phyloP scores from a whole-genome alignment of 2,329 filamentous ascomycete species.

The Pseudopyrenochaeta lycopersici region DNA sequence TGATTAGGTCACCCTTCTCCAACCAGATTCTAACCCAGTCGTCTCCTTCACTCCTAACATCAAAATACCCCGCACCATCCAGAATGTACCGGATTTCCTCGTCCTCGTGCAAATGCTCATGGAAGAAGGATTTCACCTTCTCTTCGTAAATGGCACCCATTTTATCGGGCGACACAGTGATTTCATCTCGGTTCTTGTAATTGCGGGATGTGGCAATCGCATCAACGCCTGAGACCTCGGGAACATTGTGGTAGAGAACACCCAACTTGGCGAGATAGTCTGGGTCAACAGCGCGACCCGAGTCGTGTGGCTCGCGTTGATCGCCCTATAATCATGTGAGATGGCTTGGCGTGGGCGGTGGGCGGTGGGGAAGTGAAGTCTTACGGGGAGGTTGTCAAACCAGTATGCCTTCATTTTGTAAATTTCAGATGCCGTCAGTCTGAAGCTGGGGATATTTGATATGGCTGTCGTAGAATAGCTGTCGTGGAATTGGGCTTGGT shows the following conservation, averaged over 20 bases:
- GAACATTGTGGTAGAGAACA: slow-evolving; percentile 78
- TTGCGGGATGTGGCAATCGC: slow-evolving; percentile 75
- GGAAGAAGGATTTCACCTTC: slow-evolving; percentile 93
- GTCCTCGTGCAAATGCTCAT: slow-evolving; percentile 96
- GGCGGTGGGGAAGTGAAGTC: background rate
- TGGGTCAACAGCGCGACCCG: slow-evolving; percentile 72
- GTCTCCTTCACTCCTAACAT: slow-evolving; percentile 83
- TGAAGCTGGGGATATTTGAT: too few relatives aligned
- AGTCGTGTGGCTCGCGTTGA: slow-evolving; percentile 91
- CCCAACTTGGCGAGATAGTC: slow-evolving; percentile 77
- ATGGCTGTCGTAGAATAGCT: too few relatives aligned
- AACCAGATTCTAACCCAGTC: slow-evolving; percentile 88
- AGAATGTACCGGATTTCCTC: slow-evolving; percentile 97
- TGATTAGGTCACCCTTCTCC: slow-evolving; percentile 88
- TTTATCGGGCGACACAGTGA: slow-evolving; percentile 83
- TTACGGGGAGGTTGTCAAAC: slow-evolving; percentile 72
- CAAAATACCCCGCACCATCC: slow-evolving; percentile 89
- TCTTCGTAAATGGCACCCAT: slow-evolving; percentile 91
- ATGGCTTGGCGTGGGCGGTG: background rate
- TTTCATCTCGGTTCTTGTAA: slow-evolving; percentile 95
- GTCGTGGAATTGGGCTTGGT: background rate
- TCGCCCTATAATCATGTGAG: slow-evolving; percentile 72
- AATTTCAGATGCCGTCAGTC: background rate
- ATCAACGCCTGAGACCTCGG: slow-evolving; percentile 73
- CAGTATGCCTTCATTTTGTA: slow-evolving; percentile 72